Evolutionary conservation across 371 early-diverging fungal species (phyloP).

Genomic region (Rhizopus stolonifer): DNA sequence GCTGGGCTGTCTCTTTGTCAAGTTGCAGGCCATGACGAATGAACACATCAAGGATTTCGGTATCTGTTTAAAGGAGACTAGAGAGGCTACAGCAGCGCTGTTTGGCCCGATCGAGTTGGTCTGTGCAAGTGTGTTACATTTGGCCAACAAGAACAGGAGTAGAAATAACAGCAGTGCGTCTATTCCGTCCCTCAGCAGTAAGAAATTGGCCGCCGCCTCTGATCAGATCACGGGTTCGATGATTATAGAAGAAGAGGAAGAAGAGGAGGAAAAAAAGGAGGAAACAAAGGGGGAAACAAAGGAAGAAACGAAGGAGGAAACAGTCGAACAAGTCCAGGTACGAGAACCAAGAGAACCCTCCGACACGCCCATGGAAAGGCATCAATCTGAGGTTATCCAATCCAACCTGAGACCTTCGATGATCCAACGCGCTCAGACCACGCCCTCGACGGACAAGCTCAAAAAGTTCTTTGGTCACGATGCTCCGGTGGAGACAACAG

Average conservation of each 20-base stretch:
- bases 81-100: constrained; percentile 17
- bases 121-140: constrained; percentile 16
- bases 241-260: constrained; percentile 10
- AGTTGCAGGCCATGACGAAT: constrained; percentile 58
- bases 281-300: background rate
- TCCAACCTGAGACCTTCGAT: background rate
- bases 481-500: constrained; percentile 25
- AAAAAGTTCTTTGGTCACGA: constrained; percentile 66
- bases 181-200: background rate
- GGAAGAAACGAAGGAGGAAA: background rate
- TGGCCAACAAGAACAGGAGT: constrained; percentile 16
- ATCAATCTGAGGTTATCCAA: constrained; percentile 8
- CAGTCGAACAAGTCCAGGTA: no score
- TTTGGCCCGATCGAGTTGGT: constrained; percentile 20
- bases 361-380: constrained; percentile 2
- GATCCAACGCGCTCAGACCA: constrained; percentile 50
- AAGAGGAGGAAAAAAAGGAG: constrained; percentile 1
- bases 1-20: constrained; percentile 63
- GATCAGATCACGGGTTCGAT: background rate
- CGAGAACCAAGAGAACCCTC: no score
- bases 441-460: constrained; percentile 46
- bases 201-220: background rate
- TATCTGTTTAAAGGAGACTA: constrained; percentile 10
- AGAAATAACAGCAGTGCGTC: constrained; percentile 18
- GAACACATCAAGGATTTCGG: constrained; percentile 1